Conservation (phyloP, 2,329 filamentous ascomycete genomes). For the Venturia carpophila region DNA sequence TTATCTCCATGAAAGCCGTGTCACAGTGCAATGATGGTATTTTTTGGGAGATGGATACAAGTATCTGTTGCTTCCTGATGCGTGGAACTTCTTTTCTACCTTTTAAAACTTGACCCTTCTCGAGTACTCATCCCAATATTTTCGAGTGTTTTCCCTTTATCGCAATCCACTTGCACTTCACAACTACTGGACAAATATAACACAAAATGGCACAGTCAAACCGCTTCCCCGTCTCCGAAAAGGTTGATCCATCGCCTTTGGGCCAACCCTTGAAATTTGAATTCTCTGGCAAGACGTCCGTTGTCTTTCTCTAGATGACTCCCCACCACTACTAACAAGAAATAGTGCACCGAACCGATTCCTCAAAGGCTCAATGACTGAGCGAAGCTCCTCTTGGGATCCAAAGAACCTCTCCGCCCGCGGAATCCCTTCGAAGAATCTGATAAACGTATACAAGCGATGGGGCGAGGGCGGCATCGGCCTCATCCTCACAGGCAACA, state of each 20-base stretch:
- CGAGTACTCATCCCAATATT: background rate
- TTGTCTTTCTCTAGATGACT: background rate
- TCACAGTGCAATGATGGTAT: background rate
- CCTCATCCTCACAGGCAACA: conserved; percentile 54
- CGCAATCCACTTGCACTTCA: background rate
- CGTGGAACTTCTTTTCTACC: background rate
- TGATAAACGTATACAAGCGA: conserved; percentile 37
- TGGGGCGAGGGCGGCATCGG: conserved; percentile 48
- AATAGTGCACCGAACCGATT: conserved; percentile 16
- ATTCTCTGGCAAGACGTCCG: conserved; percentile 13
- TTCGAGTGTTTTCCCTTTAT: background rate
- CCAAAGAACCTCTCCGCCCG: conserved; percentile 44
- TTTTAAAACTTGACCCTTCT: background rate
- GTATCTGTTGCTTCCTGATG: background rate
- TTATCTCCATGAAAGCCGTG: background rate
- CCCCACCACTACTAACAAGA: background rate
- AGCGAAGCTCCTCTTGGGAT: conserved; percentile 55
- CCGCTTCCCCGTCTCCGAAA: background rate
- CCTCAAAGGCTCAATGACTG: conserved; percentile 49
- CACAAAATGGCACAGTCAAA: conserved; percentile 4
- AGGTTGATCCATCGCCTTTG: background rate
- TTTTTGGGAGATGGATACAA: background rate
- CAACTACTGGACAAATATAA: background rate
- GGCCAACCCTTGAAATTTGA: conserved; percentile 10
- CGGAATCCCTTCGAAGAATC: conserved; percentile 45